Conservation (phyloP, 2,329 filamentous ascomycete genomes). For the Paramyrothecium roridum region DNA sequence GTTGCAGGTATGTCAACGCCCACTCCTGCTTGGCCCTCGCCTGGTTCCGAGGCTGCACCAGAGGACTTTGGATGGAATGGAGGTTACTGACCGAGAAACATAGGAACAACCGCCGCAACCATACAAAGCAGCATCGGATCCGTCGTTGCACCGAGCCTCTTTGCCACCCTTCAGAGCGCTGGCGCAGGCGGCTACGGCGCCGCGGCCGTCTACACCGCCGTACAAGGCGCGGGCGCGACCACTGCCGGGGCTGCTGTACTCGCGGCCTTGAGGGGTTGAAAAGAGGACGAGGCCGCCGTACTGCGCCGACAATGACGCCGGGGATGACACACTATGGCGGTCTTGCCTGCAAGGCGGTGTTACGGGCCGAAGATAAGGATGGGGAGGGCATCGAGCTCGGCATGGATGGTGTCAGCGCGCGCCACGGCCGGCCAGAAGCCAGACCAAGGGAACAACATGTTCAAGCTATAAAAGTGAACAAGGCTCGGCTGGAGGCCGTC, state of each 20-base stretch:
- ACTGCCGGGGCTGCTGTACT: not conserved
- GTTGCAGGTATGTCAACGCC: conserved; percentile 11
- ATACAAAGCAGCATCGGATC: conserved; percentile 24
- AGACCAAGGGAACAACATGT: too few species aligned
- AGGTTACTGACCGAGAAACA: not conserved
- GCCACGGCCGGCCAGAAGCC: too few species aligned
- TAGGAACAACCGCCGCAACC: conserved; percentile 19
- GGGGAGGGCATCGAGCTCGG: too few species aligned
- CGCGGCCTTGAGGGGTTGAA: too few species aligned
- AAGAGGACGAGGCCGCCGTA: not conserved
- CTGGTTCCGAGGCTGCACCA: too few species aligned
- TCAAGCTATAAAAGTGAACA: too few species aligned
- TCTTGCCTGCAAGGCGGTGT: too few species aligned
- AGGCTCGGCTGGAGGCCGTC: too few species aligned
- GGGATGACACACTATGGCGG: too few species aligned
- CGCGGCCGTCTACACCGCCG: conserved; percentile 11
- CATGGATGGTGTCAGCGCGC: too few species aligned
- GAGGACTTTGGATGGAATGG: not conserved
- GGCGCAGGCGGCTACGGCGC: conserved; percentile 22
- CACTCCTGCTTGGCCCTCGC: too few species aligned
- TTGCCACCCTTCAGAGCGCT: conserved; percentile 28
- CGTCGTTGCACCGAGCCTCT: conserved; percentile 14
- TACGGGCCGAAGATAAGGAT: too few species aligned
- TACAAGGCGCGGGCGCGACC: conserved; percentile 10
- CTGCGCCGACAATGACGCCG: conserved; percentile 8